Conservation (phyloP, 257 asterid species). For the Solanum ossicruentum region DNA sequence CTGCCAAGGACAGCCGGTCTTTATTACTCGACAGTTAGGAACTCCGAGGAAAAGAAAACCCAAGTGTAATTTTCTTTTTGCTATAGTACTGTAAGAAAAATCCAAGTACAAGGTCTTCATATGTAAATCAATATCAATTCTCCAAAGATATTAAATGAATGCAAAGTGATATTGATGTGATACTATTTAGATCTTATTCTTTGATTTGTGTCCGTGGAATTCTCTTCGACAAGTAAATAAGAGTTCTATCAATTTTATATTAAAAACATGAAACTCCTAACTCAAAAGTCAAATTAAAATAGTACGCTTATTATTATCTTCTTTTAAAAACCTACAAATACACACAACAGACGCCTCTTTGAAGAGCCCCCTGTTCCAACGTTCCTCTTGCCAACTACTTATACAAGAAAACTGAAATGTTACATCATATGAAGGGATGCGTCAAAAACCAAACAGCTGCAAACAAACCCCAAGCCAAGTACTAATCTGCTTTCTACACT, state of each 20-base stretch:
- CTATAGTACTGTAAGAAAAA: neutral
- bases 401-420: neutral
- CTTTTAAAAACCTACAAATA: neutral
- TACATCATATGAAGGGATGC: neutral
- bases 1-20: neutral
- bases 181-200: neutral
- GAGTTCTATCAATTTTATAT: neutral
- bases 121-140: neutral
- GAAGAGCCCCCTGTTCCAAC: neutral
- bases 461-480: neutral
- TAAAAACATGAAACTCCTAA: neutral
- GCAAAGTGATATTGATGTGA: neutral
- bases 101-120: neutral
- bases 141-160: neutral
- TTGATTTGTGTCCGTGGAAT: neutral
- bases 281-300: neutral
- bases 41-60: neutral
- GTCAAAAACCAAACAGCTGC: neutral
- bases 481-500: neutral
- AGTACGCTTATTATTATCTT: neutral
- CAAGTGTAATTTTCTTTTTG: neutral
- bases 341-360: neutral
- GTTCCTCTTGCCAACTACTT: neutral
- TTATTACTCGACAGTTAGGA: neutral
- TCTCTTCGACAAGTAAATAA: neutral